Base-by-base conservation (phyloP, 257 asterid species). In the Ligustrum vulgare region DNA sequence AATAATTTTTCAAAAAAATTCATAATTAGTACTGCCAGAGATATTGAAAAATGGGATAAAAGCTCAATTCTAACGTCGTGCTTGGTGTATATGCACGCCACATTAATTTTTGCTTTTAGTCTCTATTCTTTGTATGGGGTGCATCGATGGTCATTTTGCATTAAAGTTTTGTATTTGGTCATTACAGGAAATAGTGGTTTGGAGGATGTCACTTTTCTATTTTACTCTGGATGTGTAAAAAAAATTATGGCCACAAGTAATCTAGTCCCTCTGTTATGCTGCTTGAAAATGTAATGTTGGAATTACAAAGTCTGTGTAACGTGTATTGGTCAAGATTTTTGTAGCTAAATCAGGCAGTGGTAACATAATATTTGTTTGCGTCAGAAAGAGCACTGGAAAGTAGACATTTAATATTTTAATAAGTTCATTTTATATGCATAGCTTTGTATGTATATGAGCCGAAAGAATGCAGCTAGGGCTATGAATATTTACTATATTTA, bases 211-310 rank as follows among this genome's bases (percentile, higher is more conserved):
- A 11, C 67, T 9, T 60, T 22, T 56, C 15, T 23, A 18, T 54
- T 67, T 56, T 64, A 58, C 32, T 69, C 60, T 56, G 54, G 32
- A 54, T 36, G 16, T 23, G 33, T 8, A 54, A 6, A 36, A 36
- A 43, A 72, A 67, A 54, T 66, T 58, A 66, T 77, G 64, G 12
- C 41, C 31, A 31, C 56, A 54, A 25, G 70, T 35, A 63, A 54
- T 60, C 34, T 60, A 32, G 31, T 60, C 18, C 10, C 67, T 25
- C 6, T 25, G 16, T 35, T 10, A 60, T 9, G 8, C 18, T 22
- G 35, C 67, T 60, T 72, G 65, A 54, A 36, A 67, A 66, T 36
- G 36, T 72, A 8, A 18, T 32, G 72, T 71, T 71, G 1, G 35
- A 23, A 6, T 69, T 9, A 15, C 4, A 35, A 68, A 36, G 37